Evolutionary conservation across 352 stramenopile species (phyloP).

Genomic region (Thraustochytrium striatum): DNA sequence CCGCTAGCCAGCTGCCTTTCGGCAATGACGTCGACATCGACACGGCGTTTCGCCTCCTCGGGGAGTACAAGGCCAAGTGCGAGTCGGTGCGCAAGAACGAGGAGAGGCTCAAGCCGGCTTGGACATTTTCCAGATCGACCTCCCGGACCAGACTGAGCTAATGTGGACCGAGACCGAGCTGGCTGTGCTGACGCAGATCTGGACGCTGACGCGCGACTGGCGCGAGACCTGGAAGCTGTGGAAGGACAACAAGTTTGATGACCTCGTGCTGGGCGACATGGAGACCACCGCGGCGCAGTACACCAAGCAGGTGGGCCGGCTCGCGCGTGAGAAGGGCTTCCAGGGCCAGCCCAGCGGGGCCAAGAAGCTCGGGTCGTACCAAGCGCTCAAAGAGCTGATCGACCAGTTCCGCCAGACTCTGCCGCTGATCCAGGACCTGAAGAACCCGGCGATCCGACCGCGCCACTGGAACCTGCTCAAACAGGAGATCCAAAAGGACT

Average conservation of each 20-base stretch:
- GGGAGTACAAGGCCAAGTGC: constrained; percentile 30
- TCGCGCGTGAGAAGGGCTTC: constrained; percentile 48
- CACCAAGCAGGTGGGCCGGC: constrained; percentile 64
- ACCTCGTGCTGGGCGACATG: constrained; percentile 75
- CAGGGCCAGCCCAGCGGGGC: constrained; percentile 22
- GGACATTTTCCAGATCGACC: constrained; percentile 80
- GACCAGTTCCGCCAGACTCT: constrained; percentile 87
- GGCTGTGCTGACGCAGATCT: constrained; percentile 80
- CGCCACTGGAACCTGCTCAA: constrained; percentile 89
- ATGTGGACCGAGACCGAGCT: constrained; percentile 94
- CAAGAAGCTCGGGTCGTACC: constrained; percentile 43
- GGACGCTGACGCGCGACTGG: constrained; percentile 77
- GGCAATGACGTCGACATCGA: constrained; percentile 65
- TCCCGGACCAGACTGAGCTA: constrained; percentile 88
- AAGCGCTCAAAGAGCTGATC: constrained; percentile 62
- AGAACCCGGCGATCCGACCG: constrained; percentile 96
- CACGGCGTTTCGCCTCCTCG: constrained; percentile 50
- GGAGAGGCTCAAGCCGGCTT: constrained; percentile 71
- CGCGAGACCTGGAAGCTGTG: constrained; percentile 84
- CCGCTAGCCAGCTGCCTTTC: constrained; percentile 69
- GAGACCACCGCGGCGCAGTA: constrained; percentile 86
- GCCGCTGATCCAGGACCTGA: constrained; percentile 90
- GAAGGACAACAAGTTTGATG: constrained; percentile 81
- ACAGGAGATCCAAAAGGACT: constrained; percentile 73
- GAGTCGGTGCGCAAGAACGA: constrained; percentile 27